Base-by-base conservation (phyloP, 2,329 filamentous ascomycete genomes). In the Nigrospora oryzae region DNA sequence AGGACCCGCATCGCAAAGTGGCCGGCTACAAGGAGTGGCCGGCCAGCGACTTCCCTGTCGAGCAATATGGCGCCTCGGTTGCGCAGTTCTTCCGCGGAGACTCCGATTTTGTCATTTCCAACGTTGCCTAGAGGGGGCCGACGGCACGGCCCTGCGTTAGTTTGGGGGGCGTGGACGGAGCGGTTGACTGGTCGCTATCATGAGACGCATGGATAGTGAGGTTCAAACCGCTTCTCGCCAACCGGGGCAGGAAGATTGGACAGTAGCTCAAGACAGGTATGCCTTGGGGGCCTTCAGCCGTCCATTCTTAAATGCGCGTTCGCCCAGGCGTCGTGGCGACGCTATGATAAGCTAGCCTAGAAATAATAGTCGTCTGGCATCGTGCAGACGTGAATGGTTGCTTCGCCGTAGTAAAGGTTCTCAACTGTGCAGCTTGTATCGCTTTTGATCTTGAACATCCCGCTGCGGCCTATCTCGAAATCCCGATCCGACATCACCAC, bases 401-500 rank as follows among this genome's bases (percentile, higher is more conserved):
- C 64, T 45, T 74, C 68, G 3, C 64, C 36, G 46, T 76, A 75
- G 0, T 68, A 53, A 31, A 59, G 56, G 48, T 77, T 77, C 46
- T 63, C 57, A 5, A 67, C 63, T 15, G 54, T 57, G 49, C 67
- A 71, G 2, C 44, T 43, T 42, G 56, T 57, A 0, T 67, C 66
- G 0, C 68, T 62, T 17, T 55, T 59, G 34, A 76, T 59, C 40
- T 63, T 59, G 48, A 75, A 70, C 51, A 69, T 58, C 23, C 73
- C 69, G 42, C 69, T 63, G 1, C 63, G 59, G 0, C 73, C 73
- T 3, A 75, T 53, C 0, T 55, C 49, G 36, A 74, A 68, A 5
- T 61, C 54, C n/a, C 61, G 51, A 2, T 53, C 63, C 6, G 53
- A 50, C 37, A 64, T 61, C 33, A 58, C 66, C 2, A 73, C 57